These are phyloP conservation scores for Penicillium parvum DNA, from an alignment of 495 filamentous ascomycete species.

Conservation along the genomic window DNA sequence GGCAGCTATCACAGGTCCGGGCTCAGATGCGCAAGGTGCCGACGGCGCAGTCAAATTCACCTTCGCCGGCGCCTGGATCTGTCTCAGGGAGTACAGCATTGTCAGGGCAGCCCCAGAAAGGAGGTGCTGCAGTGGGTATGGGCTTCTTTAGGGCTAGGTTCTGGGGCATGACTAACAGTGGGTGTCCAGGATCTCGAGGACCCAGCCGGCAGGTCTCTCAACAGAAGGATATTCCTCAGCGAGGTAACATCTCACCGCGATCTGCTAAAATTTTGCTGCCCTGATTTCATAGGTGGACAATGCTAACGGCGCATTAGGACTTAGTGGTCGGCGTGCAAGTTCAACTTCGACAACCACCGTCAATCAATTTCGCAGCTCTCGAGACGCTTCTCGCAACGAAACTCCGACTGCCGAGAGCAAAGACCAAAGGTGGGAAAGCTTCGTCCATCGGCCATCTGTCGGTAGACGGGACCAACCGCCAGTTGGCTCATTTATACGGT, in stretches of 20 bases:
- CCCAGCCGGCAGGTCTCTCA: slow-evolving; percentile 61
- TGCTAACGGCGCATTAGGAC: too few relatives aligned
- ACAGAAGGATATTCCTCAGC: slow-evolving; percentile 53
- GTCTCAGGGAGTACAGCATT: slow-evolving; percentile 46
- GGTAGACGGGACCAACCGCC: slow-evolving; percentile 29
- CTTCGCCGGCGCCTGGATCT: slow-evolving; percentile 47
- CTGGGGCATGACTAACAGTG: background rate
- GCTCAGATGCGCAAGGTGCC: slow-evolving; percentile 83
- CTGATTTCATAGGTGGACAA: too few relatives aligned
- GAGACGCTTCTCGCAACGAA: slow-evolving; percentile 40
- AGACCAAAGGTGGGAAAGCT: slow-evolving; percentile 38
- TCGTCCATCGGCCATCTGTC: slow-evolving; percentile 24
- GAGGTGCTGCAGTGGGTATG: slow-evolving; percentile 54
- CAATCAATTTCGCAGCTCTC: slow-evolving; percentile 29
- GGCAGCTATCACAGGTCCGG: slow-evolving; percentile 80
- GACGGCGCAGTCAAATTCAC: slow-evolving; percentile 40
- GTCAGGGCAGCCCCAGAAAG: slow-evolving; percentile 54
- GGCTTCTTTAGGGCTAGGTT: background rate
- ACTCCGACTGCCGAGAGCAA: slow-evolving; percentile 39
- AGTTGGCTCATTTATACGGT: slow-evolving; percentile 22
- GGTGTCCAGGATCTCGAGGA: slow-evolving; percentile 42
- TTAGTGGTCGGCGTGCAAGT: slow-evolving; percentile 44
- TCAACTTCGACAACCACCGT: slow-evolving; percentile 52
- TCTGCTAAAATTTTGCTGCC: too few relatives aligned
- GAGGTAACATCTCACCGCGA: slow-evolving; percentile 28